A percentile compares a stretch with the other conserved stretches of the same genome.
These are phyloP conservation scores for Adansonia rubrostipa DNA, from an alignment of 441 rosid species.

Conservation along the genomic window DNA sequence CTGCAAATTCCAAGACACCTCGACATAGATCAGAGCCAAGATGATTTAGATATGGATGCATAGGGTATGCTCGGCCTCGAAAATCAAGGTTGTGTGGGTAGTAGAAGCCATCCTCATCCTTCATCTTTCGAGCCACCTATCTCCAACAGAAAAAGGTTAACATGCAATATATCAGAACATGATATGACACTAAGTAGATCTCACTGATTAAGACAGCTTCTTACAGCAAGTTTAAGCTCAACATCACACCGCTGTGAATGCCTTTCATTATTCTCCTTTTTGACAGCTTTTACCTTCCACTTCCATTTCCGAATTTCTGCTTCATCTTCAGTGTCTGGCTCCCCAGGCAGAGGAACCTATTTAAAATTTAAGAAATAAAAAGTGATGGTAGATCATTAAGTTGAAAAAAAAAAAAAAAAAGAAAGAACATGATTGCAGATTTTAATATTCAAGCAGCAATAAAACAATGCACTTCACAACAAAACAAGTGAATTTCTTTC, in stretches of 20 bases:
- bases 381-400: constrained; percentile 10
- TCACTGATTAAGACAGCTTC: constrained; percentile 39
- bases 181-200: constrained; percentile 25
- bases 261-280: constrained; percentile 82
- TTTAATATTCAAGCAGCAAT: not conserved
- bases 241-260: constrained; percentile 94
- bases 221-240: constrained; percentile 95
- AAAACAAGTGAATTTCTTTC: constrained; percentile 2
- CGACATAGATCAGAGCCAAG: constrained; percentile 98
- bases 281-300: constrained; percentile 67
- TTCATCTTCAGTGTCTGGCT: constrained; percentile 75
- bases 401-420: not conserved
- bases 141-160: constrained; percentile 39
- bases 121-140: constrained; percentile 96
- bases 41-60: constrained; percentile 97
- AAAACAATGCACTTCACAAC: constrained; percentile 6
- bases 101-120: constrained; percentile 91
- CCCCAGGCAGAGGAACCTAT: constrained; percentile 79
- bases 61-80: constrained; percentile 99
- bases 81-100: constrained; percentile 98
- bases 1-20: constrained; percentile 93
- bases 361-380: constrained; percentile 22
- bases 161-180: constrained; percentile 33
- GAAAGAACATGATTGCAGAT: constrained; percentile 1
- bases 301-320: constrained; percentile 72